Conservation (phyloP, 2,329 filamentous ascomycete genomes). For the Chaetomiaceae sp. region DNA sequence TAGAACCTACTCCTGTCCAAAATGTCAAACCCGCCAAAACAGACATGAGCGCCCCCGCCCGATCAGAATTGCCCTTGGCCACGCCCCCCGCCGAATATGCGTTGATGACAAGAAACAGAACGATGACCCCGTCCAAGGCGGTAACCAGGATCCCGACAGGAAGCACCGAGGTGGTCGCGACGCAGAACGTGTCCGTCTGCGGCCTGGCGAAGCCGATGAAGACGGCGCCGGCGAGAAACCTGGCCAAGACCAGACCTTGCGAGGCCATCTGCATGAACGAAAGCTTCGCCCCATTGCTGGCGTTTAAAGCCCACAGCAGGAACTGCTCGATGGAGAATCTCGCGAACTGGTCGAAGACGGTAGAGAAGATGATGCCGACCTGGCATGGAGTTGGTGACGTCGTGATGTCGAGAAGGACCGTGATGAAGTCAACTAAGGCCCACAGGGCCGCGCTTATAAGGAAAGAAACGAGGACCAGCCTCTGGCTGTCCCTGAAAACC, state of each 20-base stretch:
- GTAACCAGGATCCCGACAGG: conserved; percentile 42
- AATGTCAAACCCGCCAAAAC: conserved; percentile 41
- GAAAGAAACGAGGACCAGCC: conserved; percentile 57
- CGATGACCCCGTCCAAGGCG: conserved; percentile 40
- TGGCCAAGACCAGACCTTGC: conserved; percentile 41
- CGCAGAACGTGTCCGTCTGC: conserved; percentile 47
- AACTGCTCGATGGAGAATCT: conserved; percentile 49
- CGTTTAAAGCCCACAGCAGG: conserved; percentile 45
- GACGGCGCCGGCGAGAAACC: conserved; percentile 47
- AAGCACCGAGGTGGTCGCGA: conserved; percentile 40
- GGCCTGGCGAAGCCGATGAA: conserved; percentile 50
- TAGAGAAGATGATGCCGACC: conserved; percentile 44
- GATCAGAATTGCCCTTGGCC: conserved; percentile 26
- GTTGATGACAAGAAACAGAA: conserved; percentile 37
- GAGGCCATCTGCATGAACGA: conserved; percentile 35
- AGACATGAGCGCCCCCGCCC: conserved; percentile 37
- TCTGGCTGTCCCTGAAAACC: conserved; percentile 51
- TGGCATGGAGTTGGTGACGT: conserved; percentile 42
- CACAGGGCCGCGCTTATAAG: conserved; percentile 46
- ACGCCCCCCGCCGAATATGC: conserved; percentile 35
- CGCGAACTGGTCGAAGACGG: conserved; percentile 52
- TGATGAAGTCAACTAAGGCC: conserved; percentile 47
- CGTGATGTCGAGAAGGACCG: conserved; percentile 40
- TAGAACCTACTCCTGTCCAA: conserved; percentile 47
- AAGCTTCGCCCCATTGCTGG: conserved; percentile 28